phyloP scores from a whole-genome alignment of 768 basidiomycete species.

The Lepiota venenata region DNA sequence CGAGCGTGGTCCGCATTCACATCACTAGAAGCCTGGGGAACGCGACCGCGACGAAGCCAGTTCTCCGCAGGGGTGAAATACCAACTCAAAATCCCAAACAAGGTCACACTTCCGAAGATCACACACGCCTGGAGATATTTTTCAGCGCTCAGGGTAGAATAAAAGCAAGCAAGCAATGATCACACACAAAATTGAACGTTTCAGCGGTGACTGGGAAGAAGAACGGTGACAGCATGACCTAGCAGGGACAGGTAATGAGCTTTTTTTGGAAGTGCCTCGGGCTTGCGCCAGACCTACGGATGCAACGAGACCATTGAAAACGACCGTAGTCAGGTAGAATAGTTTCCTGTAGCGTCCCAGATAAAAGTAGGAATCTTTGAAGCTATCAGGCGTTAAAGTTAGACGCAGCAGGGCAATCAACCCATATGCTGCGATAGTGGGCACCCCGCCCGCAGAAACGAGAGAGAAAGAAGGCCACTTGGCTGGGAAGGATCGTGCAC shows the following conservation, averaged over 20 bases:
- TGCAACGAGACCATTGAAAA: constrained; percentile 77
- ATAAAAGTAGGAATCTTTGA: constrained; percentile 69
- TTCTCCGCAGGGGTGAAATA: constrained; percentile 74
- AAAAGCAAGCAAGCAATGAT: constrained; percentile 2
- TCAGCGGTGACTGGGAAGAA: constrained; percentile 74
- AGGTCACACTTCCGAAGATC: constrained; percentile 75
- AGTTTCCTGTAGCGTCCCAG: constrained; percentile 63
- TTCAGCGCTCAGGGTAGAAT: neutral
- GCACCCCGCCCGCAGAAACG: constrained; percentile 81
- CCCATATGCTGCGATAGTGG: constrained; percentile 86
- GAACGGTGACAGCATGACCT: constrained; percentile 88
- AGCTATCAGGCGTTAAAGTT: constrained; percentile 73
- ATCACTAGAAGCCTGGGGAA: constrained; percentile 45
- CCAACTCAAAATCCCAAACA: constrained; percentile 77
- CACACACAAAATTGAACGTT: constrained; percentile 83
- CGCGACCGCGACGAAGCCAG: constrained; percentile 71
- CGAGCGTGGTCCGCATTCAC: constrained; percentile 13
- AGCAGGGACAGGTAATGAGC: constrained; percentile 10
- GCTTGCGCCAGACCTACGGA: constrained; percentile 44
- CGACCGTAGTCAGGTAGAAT: constrained; percentile 62
- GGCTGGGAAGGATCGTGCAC: constrained; percentile 87
- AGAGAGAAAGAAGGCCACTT: constrained; percentile 92
- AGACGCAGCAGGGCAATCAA: constrained; percentile 76
- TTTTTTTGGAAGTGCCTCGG: constrained; percentile 4
- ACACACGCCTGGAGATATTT: constrained; percentile 53